Percentiles rank a stretch among this genome's conserved stretches.
Conservation (phyloP, 257 asterid species). For the Handroanthus guayacan region DNA sequence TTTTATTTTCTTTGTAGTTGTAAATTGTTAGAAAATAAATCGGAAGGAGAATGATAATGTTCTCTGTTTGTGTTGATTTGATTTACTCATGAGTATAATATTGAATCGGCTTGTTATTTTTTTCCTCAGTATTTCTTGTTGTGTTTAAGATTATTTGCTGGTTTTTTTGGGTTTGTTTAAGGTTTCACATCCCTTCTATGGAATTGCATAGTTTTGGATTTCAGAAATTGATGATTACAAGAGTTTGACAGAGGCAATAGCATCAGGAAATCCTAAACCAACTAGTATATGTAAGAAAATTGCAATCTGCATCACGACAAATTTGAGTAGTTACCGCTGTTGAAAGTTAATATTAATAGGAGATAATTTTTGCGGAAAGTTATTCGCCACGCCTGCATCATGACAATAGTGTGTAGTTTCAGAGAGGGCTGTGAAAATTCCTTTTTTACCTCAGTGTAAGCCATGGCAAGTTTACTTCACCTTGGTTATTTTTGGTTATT, state of each 20-base stretch:
- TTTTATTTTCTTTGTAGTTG: slow-evolving; percentile 8
- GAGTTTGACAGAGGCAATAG: not conserved
- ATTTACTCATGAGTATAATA: not conserved
- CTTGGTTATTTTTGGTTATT: no score
- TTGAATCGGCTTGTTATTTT: no score
- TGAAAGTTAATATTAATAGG: no score
- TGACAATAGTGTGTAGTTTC: no score
- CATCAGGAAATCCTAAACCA: not conserved
- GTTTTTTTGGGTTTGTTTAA: not conserved
- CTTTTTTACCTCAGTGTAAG: no score
- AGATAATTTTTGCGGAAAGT: no score
- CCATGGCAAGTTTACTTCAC: no score
- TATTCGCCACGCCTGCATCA: no score
- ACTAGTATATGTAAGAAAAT: not conserved
- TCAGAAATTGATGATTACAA: not conserved
- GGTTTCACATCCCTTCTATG: no score
- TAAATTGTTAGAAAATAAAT: slow-evolving; percentile 23
- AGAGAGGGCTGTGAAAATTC: no score
- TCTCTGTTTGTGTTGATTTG: slow-evolving; percentile 13
- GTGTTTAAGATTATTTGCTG: not conserved
- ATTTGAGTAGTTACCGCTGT: no score
- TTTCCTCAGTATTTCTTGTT: not conserved
- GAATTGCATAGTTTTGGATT: not conserved
- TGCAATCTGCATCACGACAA: not conserved
- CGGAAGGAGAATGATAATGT: not conserved